Conservation (phyloP, 495 filamentous ascomycete species). For the Penicillium manginii region DNA sequence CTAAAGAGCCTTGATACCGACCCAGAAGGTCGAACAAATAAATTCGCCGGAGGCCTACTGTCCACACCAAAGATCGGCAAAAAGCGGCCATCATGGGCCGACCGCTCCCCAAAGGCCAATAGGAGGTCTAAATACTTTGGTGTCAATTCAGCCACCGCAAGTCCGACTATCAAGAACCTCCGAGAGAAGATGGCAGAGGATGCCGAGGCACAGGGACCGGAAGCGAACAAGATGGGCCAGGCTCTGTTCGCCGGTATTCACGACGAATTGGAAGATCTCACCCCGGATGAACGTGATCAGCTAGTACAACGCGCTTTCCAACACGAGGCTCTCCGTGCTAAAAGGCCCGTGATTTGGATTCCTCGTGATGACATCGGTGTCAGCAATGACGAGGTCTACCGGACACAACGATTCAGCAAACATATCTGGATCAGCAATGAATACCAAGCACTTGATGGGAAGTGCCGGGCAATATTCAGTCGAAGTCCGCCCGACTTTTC, state of each 20-base stretch:
- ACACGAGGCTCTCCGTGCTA: constrained; percentile 84
- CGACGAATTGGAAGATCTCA: constrained; percentile 93
- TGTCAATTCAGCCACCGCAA: constrained; percentile 32
- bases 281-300: constrained; percentile 84
- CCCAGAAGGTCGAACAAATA: constrained; percentile 22
- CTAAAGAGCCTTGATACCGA: constrained; percentile 54
- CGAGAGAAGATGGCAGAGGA: constrained; percentile 50
- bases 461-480: constrained; percentile 83
- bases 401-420: constrained; percentile 75
- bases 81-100: constrained; percentile 46
- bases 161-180: constrained; percentile 37
- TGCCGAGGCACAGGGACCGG: constrained; percentile 66
- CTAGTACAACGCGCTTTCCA: constrained; percentile 88
- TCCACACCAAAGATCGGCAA: constrained; percentile 23
- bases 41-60: constrained; percentile 19
- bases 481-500: constrained; percentile 91
- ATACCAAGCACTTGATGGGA: constrained; percentile 82
- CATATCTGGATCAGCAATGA: constrained; percentile 95
- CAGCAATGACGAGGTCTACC: constrained; percentile 84
- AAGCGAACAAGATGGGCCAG: constrained; percentile 61
- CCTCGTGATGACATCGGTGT: constrained; percentile 90
- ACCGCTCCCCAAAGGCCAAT: constrained; percentile 34
- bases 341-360: constrained; percentile 90
- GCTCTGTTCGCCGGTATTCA: constrained; percentile 83
- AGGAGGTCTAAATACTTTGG: constrained; percentile 49